Evolutionary conservation across 2,329 filamentous ascomycete genomes (phyloP), one percentile per base, ranked within the genome.

Genomic region (Neopestalotiopsis sp.): DNA sequence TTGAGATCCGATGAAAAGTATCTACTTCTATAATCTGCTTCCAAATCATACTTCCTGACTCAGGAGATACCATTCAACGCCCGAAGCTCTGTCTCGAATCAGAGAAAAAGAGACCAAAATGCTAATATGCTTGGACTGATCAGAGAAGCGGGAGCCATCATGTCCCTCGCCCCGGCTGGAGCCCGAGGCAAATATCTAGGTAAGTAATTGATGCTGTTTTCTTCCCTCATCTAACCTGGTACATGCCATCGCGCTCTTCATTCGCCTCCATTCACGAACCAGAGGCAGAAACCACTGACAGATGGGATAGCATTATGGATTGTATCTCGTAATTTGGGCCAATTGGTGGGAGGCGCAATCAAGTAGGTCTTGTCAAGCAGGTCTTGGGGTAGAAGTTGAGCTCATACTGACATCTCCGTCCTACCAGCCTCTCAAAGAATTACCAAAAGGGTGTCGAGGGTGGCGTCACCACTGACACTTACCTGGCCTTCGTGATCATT

Each of bases 401-500:
- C 38, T 30, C 14, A 30, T 9, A 20, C 40, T 64, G 17, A 64
- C 3, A 28, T 6, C 12, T 4, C 17, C 17, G 5, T 45, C 40
- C 30, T n/a, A n/a, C 3, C 42, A 81, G 78, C 69, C 67, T 82
- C 24, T 76, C 80, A 0, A 81, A 81, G 69, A 82, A 82, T 58
- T 73, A 81, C 40, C 63, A 75, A n/a, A 76, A 78, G 68, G 79
- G 79, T 9, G 76, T 71, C 5, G 69, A 72, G 24, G 82, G 81
- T 1, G 81, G 82, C 34, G 76, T 84, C 7, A 80, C 81, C 0
- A 80, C 83, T 0, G 80, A 84, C 67, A 84, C 83, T 3, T 85
- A 84, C 58, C 71, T 85, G 61, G 83, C 83, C 2, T 85, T 85
- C 69, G 72, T 85, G 62, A 84, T 84, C 59, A 84, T 85, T 56